Evolutionary conservation across 148 eudicot species (phyloP), one percentile per base, ranked within the genome.

Genomic region (Persicaria tinctoria): DNA sequence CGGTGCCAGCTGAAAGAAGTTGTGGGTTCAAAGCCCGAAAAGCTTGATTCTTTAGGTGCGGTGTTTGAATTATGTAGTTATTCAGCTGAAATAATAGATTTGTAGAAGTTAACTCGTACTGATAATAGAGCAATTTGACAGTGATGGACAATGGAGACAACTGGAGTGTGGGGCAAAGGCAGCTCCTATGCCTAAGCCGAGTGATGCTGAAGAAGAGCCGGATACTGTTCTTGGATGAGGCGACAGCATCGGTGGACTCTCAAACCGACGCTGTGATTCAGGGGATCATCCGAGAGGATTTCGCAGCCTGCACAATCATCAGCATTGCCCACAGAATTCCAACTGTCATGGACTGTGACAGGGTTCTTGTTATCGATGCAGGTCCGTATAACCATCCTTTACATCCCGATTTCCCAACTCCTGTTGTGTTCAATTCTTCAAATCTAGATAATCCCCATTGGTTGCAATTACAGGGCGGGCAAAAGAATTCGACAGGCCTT

Each of bases 271-370:
- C 90, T 14, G 94, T 89, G 57, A 92, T 95, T 72, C 99, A 95
- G 79, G 87, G 76, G 75, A 90, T 95, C 75, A 95, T 95, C 69
- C 74, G 99, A 45, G 97, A 90, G 86, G 98, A 95, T 77, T 92
- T 95, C 73, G 83, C 90, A 1, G 76, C 84, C 23, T 87, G 96
- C 74, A 90, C 99, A 12, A 95, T 95, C 70, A 92, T 92, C 83
- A 95, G 98, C 86, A 95, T 95, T 78, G 97, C 98, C 70, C 98
- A 95, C 70, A 95, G 98, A 68, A 95, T 95, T 77, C 98, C 98
- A 1, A 95, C 98, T 0, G 98, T 92, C 44, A 95, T 95, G 98
- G 97, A 95, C 80, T 95, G 98, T 76, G 98, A 95, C 41, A 78
- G 88, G 9, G 98, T 95, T 78, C 86, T 95, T 18, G 98, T 95